phyloP scores from a whole-genome alignment of 1,284 basidiomycete species.

The Fereydounia khargensis region DNA sequence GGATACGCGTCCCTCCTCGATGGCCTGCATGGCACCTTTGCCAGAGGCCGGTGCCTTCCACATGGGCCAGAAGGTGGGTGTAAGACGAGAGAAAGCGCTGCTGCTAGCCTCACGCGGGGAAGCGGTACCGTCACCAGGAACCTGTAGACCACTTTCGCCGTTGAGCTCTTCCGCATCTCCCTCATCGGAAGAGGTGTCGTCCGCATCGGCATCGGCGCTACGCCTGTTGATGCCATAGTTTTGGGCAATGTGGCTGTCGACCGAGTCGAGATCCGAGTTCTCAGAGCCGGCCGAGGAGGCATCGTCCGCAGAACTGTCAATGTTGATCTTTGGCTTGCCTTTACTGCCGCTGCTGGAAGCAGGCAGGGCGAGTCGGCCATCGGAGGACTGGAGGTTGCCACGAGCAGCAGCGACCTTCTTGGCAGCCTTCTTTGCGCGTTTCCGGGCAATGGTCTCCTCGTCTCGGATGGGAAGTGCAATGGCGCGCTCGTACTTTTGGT shows the following conservation, averaged over 20 bases:
- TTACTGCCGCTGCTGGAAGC: too few relatives aligned
- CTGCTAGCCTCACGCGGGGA: constrained; percentile 30
- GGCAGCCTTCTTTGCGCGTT: neutral
- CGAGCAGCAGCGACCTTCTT: too few relatives aligned
- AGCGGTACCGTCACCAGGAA: neutral
- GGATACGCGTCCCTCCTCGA: neutral
- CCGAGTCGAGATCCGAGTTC: constrained; percentile 48
- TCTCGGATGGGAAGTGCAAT: constrained; percentile 26
- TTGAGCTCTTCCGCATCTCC: constrained; percentile 2
- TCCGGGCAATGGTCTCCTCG: neutral
- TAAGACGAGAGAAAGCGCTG: constrained; percentile 45
- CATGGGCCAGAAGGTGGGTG: constrained; percentile 50
- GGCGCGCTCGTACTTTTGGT: constrained; percentile 68
- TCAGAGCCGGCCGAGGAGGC: constrained; percentile 41
- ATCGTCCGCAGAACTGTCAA: constrained; percentile 23
- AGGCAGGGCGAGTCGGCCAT: too few relatives aligned
- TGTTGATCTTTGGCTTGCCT: too few relatives aligned
- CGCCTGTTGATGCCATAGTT: constrained; percentile 45
- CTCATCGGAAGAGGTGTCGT: constrained; percentile 14
- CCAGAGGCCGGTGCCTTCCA: constrained; percentile 42
- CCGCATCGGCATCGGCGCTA: neutral
- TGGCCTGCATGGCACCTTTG: neutral
- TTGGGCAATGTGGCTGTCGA: constrained; percentile 51
- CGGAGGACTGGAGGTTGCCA: too few relatives aligned
- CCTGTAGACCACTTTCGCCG: too few relatives aligned